Percentiles rank a stretch among this genome's conserved stretches.
Evolutionary conservation across 2,329 filamentous ascomycete genomes (phyloP).

Genomic region (Leptographium lundbergii): DNA sequence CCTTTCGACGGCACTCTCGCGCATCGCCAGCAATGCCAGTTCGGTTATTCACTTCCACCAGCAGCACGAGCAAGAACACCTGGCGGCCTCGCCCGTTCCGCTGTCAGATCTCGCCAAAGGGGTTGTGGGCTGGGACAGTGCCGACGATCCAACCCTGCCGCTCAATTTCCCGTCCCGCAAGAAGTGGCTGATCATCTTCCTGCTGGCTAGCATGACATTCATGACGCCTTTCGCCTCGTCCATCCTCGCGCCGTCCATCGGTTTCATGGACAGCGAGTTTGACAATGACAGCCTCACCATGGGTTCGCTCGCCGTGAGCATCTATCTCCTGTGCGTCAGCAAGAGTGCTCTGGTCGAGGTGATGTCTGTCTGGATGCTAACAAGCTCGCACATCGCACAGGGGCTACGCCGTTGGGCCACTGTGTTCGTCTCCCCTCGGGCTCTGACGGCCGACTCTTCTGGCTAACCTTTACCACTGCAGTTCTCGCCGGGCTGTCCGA

Average conservation of each 20-base stretch:
- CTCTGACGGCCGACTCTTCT: constrained; percentile 25
- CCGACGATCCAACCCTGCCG: constrained; percentile 44
- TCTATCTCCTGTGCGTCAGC: constrained; percentile 36
- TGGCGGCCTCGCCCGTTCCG: constrained; percentile 22
- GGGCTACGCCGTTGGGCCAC: constrained; percentile 47
- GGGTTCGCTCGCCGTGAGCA: constrained; percentile 43
- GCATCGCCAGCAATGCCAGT: constrained; percentile 10
- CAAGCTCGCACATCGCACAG: neutral
- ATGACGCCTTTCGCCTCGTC: constrained; percentile 54
- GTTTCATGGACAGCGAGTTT: constrained; percentile 31
- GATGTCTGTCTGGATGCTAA: neutral
- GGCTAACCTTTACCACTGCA: constrained; percentile 21
- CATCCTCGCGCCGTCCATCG: constrained; percentile 40
- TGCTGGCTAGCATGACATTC: constrained; percentile 48
- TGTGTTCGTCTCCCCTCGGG: constrained; percentile 50
- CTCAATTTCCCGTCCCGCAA: constrained; percentile 41
- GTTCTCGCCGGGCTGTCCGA: constrained; percentile 16
- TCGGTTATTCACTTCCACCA: constrained; percentile 1
- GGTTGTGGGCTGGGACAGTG: constrained; percentile 48
- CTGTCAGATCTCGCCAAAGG: constrained; percentile 36
- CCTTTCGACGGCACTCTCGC: constrained; percentile 1
- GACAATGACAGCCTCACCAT: constrained; percentile 26
- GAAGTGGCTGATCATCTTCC: constrained; percentile 45
- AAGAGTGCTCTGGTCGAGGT: constrained; percentile 17
- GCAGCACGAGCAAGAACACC: neutral